Percentiles rank a stretch among this genome's conserved stretches.
phyloP scores from a whole-genome alignment of 768 basidiomycete genomes.

The Cystofilobasidium macerans region DNA sequence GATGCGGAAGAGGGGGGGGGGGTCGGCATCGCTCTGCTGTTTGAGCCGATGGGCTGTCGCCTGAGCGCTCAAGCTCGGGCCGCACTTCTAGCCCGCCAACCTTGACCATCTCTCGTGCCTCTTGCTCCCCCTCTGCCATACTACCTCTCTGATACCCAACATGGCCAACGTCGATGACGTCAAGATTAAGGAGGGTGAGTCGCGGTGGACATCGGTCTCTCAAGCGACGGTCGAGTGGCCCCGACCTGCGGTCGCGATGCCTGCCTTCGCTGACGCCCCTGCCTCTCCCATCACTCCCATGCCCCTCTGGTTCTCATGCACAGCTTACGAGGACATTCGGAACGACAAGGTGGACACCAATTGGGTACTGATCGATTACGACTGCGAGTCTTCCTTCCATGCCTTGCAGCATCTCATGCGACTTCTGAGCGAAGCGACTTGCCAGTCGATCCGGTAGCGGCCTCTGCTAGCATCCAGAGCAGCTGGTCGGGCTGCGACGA shows the following conservation, averaged over 20 bases:
- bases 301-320: not conserved
- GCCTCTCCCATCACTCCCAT: not conserved
- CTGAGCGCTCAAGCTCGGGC: too few relatives aligned
- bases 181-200: slow-evolving; percentile 9
- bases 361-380: slow-evolving; percentile 85
- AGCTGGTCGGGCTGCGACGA: not conserved
- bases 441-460: too few relatives aligned
- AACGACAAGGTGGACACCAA: slow-evolving; percentile 68
- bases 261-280: not conserved
- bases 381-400: slow-evolving; percentile 42
- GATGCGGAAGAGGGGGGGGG: too few relatives aligned
- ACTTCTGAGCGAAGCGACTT: too few relatives aligned
- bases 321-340: slow-evolving; percentile 81
- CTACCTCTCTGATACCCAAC: too few relatives aligned
- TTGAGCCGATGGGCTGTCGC: too few relatives aligned
- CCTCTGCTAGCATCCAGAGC: too few relatives aligned
- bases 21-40: too few relatives aligned
- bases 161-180: slow-evolving; percentile 26
- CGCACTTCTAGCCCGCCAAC: too few relatives aligned
- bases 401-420: not conserved
- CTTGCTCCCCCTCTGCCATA: not conserved
- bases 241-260: not conserved
- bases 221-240: not conserved
- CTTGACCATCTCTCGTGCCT: not conserved
- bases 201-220: not conserved